A percentile compares a stretch with the other conserved stretches of the same genome.
Evolutionary conservation across 148 eudicot species (phyloP).

Genomic region (Nepenthes gracilis): DNA sequence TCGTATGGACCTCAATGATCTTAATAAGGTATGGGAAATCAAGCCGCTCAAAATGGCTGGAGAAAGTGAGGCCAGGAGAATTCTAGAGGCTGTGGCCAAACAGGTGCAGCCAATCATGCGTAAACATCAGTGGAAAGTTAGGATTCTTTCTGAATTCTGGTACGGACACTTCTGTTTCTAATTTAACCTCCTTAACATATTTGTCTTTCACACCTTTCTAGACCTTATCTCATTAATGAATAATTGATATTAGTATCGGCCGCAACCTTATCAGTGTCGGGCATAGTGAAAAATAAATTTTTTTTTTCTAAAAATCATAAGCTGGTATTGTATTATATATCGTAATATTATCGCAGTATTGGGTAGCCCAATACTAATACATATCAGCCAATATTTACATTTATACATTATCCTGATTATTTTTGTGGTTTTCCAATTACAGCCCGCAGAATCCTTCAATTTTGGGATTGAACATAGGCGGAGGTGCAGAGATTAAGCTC

Average conservation of each 20-base stretch:
- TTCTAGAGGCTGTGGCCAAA: slow-evolving; percentile 54
- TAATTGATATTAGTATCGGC: too few relatives aligned
- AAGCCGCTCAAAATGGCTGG: slow-evolving; percentile 53
- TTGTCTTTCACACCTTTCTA: too few relatives aligned
- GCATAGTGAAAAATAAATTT: too few relatives aligned
- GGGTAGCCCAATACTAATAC: too few relatives aligned
- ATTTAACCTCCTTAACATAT: too few relatives aligned
- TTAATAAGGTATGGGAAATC: slow-evolving; percentile 79
- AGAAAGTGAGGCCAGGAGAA: slow-evolving; percentile 57
- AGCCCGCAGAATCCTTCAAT: neutral
- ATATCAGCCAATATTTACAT: neutral
- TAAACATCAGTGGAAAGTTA: slow-evolving; percentile 69
- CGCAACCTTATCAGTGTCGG: too few relatives aligned
- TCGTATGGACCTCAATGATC: slow-evolving; percentile 51
- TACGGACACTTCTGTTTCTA: slow-evolving; percentile 3
- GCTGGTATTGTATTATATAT: too few relatives aligned
- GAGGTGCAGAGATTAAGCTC: slow-evolving; percentile 67
- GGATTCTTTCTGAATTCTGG: slow-evolving; percentile 78
- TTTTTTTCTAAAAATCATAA: too few relatives aligned
- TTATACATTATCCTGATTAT: neutral
- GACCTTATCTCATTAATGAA: too few relatives aligned
- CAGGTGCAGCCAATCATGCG: slow-evolving; percentile 83
- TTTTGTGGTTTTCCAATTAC: neutral
- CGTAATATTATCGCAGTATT: too few relatives aligned
- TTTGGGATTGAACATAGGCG: slow-evolving; percentile 57